Conservation (phyloP, 345 rosid species). For the Toxicodendron radicans region DNA sequence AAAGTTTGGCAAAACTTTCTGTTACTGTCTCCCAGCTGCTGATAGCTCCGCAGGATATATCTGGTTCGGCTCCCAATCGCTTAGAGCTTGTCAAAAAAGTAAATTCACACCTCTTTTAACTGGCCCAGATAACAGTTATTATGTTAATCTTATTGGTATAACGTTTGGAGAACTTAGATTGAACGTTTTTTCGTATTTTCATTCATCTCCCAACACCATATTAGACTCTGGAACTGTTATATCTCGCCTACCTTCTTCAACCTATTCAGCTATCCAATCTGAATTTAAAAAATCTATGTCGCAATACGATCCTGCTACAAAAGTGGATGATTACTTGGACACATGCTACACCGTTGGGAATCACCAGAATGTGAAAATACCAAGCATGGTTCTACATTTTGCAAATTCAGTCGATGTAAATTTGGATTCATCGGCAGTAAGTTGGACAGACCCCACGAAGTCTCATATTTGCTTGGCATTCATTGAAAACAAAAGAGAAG, state of each 20-base stretch:
- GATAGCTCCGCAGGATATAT: constrained; percentile 23
- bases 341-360: constrained; percentile 23
- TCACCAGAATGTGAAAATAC: background rate
- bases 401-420: background rate
- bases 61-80: constrained; percentile 24
- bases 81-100: background rate
- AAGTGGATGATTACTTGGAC: too few species aligned
- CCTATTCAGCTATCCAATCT: constrained; percentile 10
- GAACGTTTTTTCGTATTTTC: background rate
- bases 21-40: constrained; percentile 32
- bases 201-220: background rate
- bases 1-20: constrained; percentile 5
- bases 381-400: constrained; percentile 20
- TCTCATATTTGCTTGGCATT: constrained; percentile 34
- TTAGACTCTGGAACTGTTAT: constrained; percentile 36
- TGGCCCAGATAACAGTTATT: background rate
- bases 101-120: constrained; percentile 5
- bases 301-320: too few species aligned
- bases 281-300: constrained; percentile 20
- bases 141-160: constrained; percentile 23
- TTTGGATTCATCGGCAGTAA: constrained; percentile 22
- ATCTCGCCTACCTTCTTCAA: constrained; percentile 14
- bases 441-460: constrained; percentile 16
- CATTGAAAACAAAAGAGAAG: constrained; percentile 10
- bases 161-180: constrained; percentile 21